Evolutionary conservation across 2,329 filamentous ascomycete genomes (phyloP).

Genomic region (Claviceps pazoutovae): DNA sequence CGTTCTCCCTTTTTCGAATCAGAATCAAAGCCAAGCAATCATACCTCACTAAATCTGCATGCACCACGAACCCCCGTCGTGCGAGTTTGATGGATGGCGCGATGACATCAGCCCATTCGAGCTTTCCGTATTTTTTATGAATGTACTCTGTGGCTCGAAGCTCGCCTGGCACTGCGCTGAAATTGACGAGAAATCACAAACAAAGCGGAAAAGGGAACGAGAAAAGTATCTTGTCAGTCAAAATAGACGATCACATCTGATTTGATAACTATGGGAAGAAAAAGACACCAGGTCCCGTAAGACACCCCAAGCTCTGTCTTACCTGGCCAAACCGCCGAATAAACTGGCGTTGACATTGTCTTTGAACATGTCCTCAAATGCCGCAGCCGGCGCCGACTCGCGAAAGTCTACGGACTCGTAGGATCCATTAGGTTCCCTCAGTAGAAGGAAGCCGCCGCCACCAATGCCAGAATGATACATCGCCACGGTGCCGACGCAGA

Average conservation of each 20-base stretch:
- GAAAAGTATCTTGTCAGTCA: not conserved
- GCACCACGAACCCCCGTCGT: constrained; percentile 57
- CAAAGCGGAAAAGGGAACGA: not conserved
- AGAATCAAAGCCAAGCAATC: not conserved
- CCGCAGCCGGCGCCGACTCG: constrained; percentile 68
- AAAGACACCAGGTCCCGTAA: not conserved
- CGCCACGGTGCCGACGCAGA: constrained; percentile 48
- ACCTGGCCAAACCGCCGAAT: constrained; percentile 56
- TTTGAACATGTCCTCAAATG: constrained; percentile 69
- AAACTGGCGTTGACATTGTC: constrained; percentile 51
- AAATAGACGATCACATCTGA: not conserved
- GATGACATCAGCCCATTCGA: constrained; percentile 54
- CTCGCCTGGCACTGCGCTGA: constrained; percentile 53
- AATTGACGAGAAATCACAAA: not conserved
- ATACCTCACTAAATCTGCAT: constrained; percentile 47
- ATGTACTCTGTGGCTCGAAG: constrained; percentile 61
- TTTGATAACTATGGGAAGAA: not conserved
- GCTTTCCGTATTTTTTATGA: constrained; percentile 50
- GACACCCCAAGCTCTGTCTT: constrained; percentile 19
- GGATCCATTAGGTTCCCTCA: constrained; percentile 47
- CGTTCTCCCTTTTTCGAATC: not conserved
- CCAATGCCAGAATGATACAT: constrained; percentile 61
- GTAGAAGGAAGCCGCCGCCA: constrained; percentile 66
- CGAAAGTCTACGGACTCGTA: constrained; percentile 80
- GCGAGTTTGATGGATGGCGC: constrained; percentile 59